phyloP scores from a whole-genome alignment of 441 rosid genomes.

The Populus hybrid region DNA sequence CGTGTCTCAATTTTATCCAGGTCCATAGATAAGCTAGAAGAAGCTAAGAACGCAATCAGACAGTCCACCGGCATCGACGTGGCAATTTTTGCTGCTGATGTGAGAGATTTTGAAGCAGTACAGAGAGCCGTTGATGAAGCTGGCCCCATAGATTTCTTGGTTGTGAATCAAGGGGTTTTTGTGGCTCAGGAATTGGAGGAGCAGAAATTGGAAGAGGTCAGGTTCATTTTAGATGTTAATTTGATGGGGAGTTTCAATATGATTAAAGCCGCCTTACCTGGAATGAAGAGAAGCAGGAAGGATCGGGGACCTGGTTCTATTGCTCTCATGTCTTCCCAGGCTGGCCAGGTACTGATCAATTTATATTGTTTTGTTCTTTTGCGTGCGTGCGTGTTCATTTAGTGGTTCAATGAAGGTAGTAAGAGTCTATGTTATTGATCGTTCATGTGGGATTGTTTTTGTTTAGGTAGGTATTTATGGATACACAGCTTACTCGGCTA shows the following conservation, averaged over 20 bases:
- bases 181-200: slow-evolving; percentile 57
- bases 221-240: slow-evolving; percentile 75
- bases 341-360: slow-evolving; percentile 62
- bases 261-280: slow-evolving; percentile 81
- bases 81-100: slow-evolving; percentile 68
- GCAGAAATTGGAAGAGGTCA: slow-evolving; percentile 70
- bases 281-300: slow-evolving; percentile 53
- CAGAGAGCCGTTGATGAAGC: slow-evolving; percentile 51
- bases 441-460: slow-evolving; percentile 2
- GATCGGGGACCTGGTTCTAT: slow-evolving; percentile 56
- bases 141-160: slow-evolving; percentile 68
- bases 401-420: neutral
- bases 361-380: neutral
- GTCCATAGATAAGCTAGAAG: slow-evolving; percentile 55
- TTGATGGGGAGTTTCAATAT: slow-evolving; percentile 77
- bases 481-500: slow-evolving; percentile 85
- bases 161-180: slow-evolving; percentile 83
- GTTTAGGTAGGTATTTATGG: slow-evolving; percentile 87
- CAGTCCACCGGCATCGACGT: slow-evolving; percentile 71
- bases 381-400: neutral
- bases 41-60: slow-evolving; percentile 53
- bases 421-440: slow-evolving; percentile 1
- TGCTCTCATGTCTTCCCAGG: slow-evolving; percentile 83
- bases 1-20: slow-evolving; percentile 77
- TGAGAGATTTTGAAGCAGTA: slow-evolving; percentile 69